Evolutionary conservation across 1,139 yeast species (phyloP), one percentile per base, ranked within the genome.

Genomic region (Diutina siamensis): DNA sequence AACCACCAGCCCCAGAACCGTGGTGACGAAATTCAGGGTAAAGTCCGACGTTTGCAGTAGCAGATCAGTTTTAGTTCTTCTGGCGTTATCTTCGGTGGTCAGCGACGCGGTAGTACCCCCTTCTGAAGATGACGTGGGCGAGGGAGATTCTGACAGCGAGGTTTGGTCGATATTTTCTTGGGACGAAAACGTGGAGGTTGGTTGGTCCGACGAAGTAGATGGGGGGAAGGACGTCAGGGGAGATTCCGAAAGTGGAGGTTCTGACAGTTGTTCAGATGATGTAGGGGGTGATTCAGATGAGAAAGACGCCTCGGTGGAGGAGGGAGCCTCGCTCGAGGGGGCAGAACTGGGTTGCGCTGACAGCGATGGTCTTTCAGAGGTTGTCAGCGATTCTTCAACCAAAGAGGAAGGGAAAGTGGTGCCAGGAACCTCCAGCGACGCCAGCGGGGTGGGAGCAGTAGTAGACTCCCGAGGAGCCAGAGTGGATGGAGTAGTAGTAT

Each of bases 1-100:
- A 18, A 38, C 42, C 13, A 38, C 42, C 42, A 38, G 42, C 13
- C 42, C 42, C 31, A 25, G 42, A 15, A 38, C 17, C 13, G 42
- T 38, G 21, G 42, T 38, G 19, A 38, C 42, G 7, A 25, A 25
- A n/a, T 17, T 9, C 12, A 17, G 28, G n/a, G 18, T 17, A 9
- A 25, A 38, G 32, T 38, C 42, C 31, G 15, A 15, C 4, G 32
- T 15, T 17, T 8, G 12, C 21, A 15, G 31, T 4, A 25, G 5
- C 13, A n/a, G 19, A 18, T 21, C 31, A 5, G 19, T 17, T 12
- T 27, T 25, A 9, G 12, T 25, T 19, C 25, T 31, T 8, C 31
- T 8, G 32, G 4, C 10, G 18, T 38, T 15, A 19, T 25, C 21
- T 7, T 7, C 15, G n/a, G 42, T 25, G 8, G 40, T 9, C 40